Percentiles rank a stretch among this genome's conserved stretches.
Conservation (phyloP, 2,329 filamentous ascomycete species). For the Ophiocordyceps australis region DNA sequence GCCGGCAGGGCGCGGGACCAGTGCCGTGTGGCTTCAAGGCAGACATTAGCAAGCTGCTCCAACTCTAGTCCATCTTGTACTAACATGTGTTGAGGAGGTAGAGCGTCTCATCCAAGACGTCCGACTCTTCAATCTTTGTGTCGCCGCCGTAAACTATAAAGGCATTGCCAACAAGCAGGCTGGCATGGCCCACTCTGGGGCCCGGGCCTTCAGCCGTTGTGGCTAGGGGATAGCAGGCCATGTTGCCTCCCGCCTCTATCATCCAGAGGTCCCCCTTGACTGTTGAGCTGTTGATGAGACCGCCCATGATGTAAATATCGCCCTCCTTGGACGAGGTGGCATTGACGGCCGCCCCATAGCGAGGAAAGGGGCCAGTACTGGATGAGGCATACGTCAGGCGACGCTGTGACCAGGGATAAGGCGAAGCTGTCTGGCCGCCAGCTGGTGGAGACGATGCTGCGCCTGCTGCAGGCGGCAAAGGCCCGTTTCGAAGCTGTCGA, state of each 20-base stretch:
- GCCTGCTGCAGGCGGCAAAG: no score
- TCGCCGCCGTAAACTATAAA: slow-evolving; percentile 99
- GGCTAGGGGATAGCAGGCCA: slow-evolving; percentile 80
- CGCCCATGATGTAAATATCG: slow-evolving; percentile 94
- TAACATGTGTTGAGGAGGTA: slow-evolving; percentile 95
- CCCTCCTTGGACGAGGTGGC: slow-evolving; percentile 86
- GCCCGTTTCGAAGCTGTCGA: slow-evolving; percentile 35
- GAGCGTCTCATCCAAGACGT: slow-evolving; percentile 82
- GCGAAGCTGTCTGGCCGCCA: slow-evolving; percentile 50
- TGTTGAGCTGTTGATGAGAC: slow-evolving; percentile 82
- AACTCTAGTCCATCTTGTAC: no score
- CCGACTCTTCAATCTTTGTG: slow-evolving; percentile 87
- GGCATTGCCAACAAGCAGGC: slow-evolving; percentile 88
- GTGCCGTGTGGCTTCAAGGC: slow-evolving; percentile 91
- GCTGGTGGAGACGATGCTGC: slow-evolving; percentile 11
- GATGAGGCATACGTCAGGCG: slow-evolving; percentile 70
- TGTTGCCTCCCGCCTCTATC: slow-evolving; percentile 74
- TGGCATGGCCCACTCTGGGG: slow-evolving; percentile 84
- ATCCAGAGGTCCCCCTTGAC: slow-evolving; percentile 98
- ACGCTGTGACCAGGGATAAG: slow-evolving; percentile 93
- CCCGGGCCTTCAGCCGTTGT: slow-evolving; percentile 90
- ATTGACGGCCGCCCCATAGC: slow-evolving; percentile 95
- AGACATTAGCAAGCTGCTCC: no score
- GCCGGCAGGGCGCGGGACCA: slow-evolving; percentile 90
- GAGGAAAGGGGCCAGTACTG: slow-evolving; percentile 75